Base-by-base conservation (phyloP, 2,329 filamentous ascomycete species). In the Neofusicoccum parvum region DNA sequence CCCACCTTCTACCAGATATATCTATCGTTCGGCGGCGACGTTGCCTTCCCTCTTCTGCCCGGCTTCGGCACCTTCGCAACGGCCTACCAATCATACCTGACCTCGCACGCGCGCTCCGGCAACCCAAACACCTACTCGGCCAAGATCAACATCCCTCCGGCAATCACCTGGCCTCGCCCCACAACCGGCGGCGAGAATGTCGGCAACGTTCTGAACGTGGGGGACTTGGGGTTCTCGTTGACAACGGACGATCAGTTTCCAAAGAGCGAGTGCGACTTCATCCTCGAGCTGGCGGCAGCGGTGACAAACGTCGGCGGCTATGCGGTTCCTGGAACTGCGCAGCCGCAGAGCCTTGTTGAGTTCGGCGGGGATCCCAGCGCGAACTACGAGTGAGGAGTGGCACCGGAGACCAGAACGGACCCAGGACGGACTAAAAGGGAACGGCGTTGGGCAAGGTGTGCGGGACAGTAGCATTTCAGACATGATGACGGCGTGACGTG, bases 241-340 rank as follows among this genome's bases (percentile, higher is more conserved):
- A 46, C 23, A 3, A 51, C 53, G 36, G 64, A 60, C 41, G 23
- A 50, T 1, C 53, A 65, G 46, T 14, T 65, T n/a, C 64, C 64
- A 11, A 50, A 60, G 23, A 59, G 64, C 46, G 36, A 60, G 23
- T 65, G 64, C 53, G 64, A 65, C 27, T 65, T 65, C 37, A 54
- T 65, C 23, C 45, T 39, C 23, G 17, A 60, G 53, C 41, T 65
- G 36, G 53, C 53, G 15, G 64, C 64, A 6, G 64, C 64, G 1
- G 64, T 65, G 45, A 60, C 64, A 1, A 65, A 65, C 34, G 64
- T 65, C 3, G 64, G 64, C 14, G 64, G 64, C 2, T 65, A 65
- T 11, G 64, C 64, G 3, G 53, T 41, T 20, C 54, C 53, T 3
- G 64, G 62, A 14, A 65, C 62, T 32, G 62, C 39, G 34, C 62